phyloP scores from a whole-genome alignment of 495 filamentous ascomycete species.

The Neurospora terricola region DNA sequence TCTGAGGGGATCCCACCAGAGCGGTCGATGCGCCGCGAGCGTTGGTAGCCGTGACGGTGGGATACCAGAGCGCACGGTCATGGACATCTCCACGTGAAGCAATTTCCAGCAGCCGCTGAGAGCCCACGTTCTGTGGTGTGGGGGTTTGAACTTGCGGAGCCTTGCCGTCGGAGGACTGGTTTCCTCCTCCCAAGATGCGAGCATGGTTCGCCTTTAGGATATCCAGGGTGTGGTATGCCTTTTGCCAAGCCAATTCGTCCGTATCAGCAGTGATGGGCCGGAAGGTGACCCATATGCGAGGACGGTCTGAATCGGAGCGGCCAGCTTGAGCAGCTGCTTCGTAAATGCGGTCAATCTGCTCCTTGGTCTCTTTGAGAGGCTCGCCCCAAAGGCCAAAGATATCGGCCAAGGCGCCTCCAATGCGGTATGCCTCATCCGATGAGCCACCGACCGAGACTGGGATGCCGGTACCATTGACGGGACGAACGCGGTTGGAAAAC shows the following conservation, averaged over 20 bases:
- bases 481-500: constrained; percentile 40
- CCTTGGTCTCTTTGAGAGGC: constrained; percentile 44
- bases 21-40: constrained; percentile 47
- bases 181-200: neutral
- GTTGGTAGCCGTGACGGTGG: constrained; percentile 44
- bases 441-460: constrained; percentile 45
- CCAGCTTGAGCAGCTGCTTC: constrained; percentile 38
- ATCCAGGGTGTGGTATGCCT: constrained; percentile 40
- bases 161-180: neutral
- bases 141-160: constrained; percentile 8
- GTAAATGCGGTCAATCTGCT: constrained; percentile 46
- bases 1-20: constrained; percentile 40
- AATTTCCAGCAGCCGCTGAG: constrained; percentile 43
- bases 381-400: constrained; percentile 51
- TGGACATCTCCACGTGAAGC: constrained; percentile 43
- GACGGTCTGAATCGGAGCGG: constrained; percentile 25
- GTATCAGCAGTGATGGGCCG: constrained; percentile 45
- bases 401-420: constrained; percentile 41
- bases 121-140: constrained; percentile 42
- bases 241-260: constrained; percentile 44
- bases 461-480: constrained; percentile 34
- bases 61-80: constrained; percentile 47
- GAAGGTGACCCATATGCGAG: constrained; percentile 48
- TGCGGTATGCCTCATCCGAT: constrained; percentile 41
- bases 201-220: constrained; percentile 20